These are phyloP conservation scores for Rhododendron kiyosumense DNA, from an alignment of 148 eudicot species.

Conservation along the genomic window DNA sequence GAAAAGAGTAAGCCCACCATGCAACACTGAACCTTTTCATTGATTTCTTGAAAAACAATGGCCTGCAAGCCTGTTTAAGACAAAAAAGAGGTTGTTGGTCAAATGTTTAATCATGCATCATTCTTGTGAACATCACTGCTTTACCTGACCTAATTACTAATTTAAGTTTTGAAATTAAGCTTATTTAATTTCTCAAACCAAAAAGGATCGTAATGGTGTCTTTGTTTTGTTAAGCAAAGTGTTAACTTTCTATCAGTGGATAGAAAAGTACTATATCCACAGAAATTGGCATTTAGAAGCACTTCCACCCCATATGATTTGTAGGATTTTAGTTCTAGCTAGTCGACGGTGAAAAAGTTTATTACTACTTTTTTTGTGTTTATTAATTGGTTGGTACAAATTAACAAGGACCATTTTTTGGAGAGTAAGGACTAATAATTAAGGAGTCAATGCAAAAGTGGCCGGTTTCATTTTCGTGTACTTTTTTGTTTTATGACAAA, in stretches of 20 bases:
- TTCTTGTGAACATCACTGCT: background rate
- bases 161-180: background rate
- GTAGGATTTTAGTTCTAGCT: background rate
- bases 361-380: too few relatives aligned
- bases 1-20: conserved; percentile 79
- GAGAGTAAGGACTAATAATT: too few relatives aligned
- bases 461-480: too few relatives aligned
- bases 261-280: background rate
- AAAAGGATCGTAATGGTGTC: background rate
- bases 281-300: background rate
- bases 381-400: too few relatives aligned
- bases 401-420: background rate
- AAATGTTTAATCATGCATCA: background rate
- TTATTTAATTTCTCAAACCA: too few relatives aligned
- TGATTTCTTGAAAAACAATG: conserved; percentile 46
- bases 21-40: conserved; percentile 38
- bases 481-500: too few relatives aligned
- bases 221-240: background rate
- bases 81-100: background rate
- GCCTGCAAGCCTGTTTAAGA: conserved; percentile 53
- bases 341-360: background rate
- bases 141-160: background rate
- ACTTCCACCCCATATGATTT: background rate
- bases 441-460: too few relatives aligned
- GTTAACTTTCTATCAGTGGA: background rate